Conservation (phyloP, 106 monocot species). For the Platanthera guangdongensis region DNA sequence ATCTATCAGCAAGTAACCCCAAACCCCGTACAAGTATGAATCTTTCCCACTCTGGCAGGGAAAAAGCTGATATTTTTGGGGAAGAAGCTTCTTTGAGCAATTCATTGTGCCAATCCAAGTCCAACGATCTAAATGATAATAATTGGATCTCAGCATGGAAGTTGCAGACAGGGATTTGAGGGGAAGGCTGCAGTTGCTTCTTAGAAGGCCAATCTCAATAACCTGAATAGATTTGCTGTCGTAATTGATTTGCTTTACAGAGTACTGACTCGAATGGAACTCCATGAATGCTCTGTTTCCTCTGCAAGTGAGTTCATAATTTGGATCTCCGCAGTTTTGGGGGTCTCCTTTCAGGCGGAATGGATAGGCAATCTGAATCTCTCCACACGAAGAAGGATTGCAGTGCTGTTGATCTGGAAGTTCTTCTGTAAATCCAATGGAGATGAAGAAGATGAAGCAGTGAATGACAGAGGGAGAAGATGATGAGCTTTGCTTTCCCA, state of each 20-base stretch:
- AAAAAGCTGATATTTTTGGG: neutral
- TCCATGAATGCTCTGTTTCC: slow-evolving; percentile 9
- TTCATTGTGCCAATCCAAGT: neutral
- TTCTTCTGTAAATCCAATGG: neutral
- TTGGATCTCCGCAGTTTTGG: neutral
- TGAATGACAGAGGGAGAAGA: too few relatives aligned
- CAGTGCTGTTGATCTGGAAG: neutral
- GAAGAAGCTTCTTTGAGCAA: neutral
- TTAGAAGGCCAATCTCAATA: neutral
- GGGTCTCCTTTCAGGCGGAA: slow-evolving; percentile 5
- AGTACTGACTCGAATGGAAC: slow-evolving; percentile 2
- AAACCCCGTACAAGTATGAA: neutral
- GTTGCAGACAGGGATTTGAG: neutral
- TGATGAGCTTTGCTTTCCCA: neutral
- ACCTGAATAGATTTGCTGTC: neutral
- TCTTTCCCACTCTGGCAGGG: neutral
- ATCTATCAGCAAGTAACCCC: neutral
- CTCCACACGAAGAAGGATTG: neutral
- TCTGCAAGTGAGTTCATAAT: slow-evolving; percentile 8
- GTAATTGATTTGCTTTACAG: slow-evolving; percentile 1
- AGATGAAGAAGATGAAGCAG: neutral
- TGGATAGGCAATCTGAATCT: neutral
- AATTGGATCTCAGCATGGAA: too few relatives aligned
- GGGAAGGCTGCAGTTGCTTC: neutral
- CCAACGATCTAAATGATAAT: neutral